Conservation (phyloP, 345 rosid genomes). For the Stellera chamaejasme region DNA sequence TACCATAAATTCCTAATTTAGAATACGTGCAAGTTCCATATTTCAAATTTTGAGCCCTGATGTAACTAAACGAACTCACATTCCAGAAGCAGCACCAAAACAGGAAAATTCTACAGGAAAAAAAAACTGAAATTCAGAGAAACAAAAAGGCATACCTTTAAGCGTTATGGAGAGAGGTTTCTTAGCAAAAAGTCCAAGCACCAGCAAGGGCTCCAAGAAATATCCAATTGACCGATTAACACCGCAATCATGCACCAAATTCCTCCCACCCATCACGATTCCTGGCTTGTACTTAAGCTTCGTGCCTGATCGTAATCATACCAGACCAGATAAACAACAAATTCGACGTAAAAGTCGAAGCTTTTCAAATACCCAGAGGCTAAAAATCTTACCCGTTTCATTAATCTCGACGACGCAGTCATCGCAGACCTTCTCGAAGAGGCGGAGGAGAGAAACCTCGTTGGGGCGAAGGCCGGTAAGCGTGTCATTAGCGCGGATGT, state of each 20-base stretch:
- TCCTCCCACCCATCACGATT: slow-evolving; percentile 68
- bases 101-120: too few relatives aligned
- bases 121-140: neutral
- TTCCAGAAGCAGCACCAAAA: too few relatives aligned
- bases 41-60: too few relatives aligned
- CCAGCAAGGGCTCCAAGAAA: slow-evolving; percentile 73
- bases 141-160: slow-evolving; percentile 36
- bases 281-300: slow-evolving; percentile 76
- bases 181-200: slow-evolving; percentile 71
- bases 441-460: slow-evolving; percentile 78
- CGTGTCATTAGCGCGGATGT: slow-evolving; percentile 55
- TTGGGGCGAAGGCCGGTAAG: slow-evolving; percentile 73
- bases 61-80: too few relatives aligned
- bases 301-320: slow-evolving; percentile 38
- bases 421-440: slow-evolving; percentile 59
- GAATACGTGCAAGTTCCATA: too few relatives aligned
- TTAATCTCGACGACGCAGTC: slow-evolving; percentile 61
- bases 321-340: neutral
- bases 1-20: too few relatives aligned
- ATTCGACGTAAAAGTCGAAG: neutral
- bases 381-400: slow-evolving; percentile 50
- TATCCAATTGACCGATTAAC: slow-evolving; percentile 73
- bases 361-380: neutral
- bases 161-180: slow-evolving; percentile 57
- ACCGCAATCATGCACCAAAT: slow-evolving; percentile 62